Evolutionary conservation across 176 grass and related monocot genomes (phyloP), one percentile per base, ranked within the genome.

Genomic region (Oryza officinalis): DNA sequence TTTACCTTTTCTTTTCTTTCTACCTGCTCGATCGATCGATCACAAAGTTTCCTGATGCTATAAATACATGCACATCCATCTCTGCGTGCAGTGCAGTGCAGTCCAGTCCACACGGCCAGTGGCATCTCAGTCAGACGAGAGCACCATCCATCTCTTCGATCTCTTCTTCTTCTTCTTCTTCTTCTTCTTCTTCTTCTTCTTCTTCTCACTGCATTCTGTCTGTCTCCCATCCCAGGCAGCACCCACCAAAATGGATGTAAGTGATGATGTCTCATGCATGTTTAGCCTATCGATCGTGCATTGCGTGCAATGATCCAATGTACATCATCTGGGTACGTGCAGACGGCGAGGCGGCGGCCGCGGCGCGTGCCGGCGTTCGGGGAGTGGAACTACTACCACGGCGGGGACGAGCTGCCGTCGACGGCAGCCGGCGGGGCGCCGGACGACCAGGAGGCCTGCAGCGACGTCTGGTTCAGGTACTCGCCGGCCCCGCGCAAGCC

Each of bases 391-490:
- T 25, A 25, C 57, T 25, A 61, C n/a, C 23, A 61, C 57, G 57
- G 57, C n/a, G 57, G n/a, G 8, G n/a, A 61, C 22, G 57, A 61
- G 20, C 57, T 25, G 22, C 23, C 57, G 57, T 0, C 57, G 9
- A 1, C 17, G 47, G 13, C 47, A 5, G 15, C 14, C 50, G 50
- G 50, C 50, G 49, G 49, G 49, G 5, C 49, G 17, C 43, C 43
- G 44, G 44, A 52, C 1, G 57, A 61, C 22, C 22, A 23, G 57
- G 54, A 61, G n/a, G 57, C 57, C 57, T 25, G 57, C 57, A 61
- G 57, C 57, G 57, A 61, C 20, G 20, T 41, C 20, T 41, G 10
- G 33, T 38, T 41, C 67, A 86, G 26, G 68, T 80, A 80, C 84
- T 72, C 84, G 67, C 37, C 66, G 35, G 20, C 32, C 5, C 20